A percentile compares a stretch with the other conserved stretches of the same genome.
Evolutionary conservation across 768 basidiomycete genomes (phyloP).

Genomic region (Coprinellus micaceus): DNA sequence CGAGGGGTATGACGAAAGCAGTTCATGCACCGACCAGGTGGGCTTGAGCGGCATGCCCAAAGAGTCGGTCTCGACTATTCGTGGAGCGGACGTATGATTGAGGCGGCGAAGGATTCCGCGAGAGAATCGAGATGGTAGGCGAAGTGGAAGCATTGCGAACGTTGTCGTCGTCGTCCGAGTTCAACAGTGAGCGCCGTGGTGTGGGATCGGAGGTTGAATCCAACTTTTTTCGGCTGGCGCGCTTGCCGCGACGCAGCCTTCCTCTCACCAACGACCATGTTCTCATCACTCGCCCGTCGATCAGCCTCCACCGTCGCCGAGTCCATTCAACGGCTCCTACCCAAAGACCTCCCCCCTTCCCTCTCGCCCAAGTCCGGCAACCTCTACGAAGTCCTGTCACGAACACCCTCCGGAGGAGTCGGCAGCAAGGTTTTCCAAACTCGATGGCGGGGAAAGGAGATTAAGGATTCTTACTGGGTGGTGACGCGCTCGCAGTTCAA

Average conservation of each 20-base stretch:
- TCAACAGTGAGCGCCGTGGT: not conserved
- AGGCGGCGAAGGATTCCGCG: not conserved
- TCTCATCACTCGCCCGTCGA: conserved; percentile 29
- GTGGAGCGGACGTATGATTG: conserved; percentile 5
- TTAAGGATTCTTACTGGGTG: conserved; percentile 67
- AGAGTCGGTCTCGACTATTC: conserved; percentile 40
- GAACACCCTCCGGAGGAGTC: conserved; percentile 62
- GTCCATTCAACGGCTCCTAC: conserved; percentile 56
- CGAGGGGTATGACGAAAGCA: conserved; percentile 73
- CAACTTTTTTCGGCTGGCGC: not conserved
- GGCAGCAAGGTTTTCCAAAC: conserved; percentile 68
- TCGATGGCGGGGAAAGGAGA: conserved; percentile 69
- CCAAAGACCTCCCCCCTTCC: conserved; percentile 54
- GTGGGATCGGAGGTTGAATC: not conserved
- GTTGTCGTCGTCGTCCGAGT: not conserved
- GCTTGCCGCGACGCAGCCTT: conserved; percentile 3
- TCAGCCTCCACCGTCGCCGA: conserved; percentile 26
- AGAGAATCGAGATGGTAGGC: conserved; percentile 7
- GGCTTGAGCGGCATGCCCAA: conserved; percentile 63
- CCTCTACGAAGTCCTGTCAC: conserved; percentile 69
- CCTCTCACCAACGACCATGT: conserved; percentile 29
- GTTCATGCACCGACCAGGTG: conserved; percentile 77
- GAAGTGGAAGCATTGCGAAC: not conserved
- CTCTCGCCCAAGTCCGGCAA: conserved; percentile 56
- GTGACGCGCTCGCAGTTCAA: conserved; percentile 73